Conservation (phyloP, 495 filamentous ascomycete genomes). For the Talaromyces stipitatus region DNA sequence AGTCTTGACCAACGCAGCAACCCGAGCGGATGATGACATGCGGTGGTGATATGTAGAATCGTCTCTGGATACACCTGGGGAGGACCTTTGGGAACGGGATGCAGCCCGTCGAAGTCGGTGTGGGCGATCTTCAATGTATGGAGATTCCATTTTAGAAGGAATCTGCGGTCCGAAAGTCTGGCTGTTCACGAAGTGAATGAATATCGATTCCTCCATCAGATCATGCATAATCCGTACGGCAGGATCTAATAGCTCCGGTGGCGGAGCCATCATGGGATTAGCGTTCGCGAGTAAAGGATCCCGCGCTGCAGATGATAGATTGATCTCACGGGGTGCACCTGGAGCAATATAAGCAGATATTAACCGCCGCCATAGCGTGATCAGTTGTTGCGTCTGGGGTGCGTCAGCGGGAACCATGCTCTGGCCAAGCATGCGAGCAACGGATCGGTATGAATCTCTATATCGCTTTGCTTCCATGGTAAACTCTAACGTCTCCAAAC, state of each 20-base stretch:
- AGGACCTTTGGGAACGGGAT: constrained; percentile 31
- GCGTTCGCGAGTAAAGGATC: constrained; percentile 66
- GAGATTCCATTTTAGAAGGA: constrained; percentile 19
- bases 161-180: constrained; percentile 26
- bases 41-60: constrained; percentile 23
- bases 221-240: constrained; percentile 91
- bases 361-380: constrained; percentile 61
- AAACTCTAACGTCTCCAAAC: constrained; percentile 94
- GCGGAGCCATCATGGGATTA: constrained; percentile 56
- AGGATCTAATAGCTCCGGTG: constrained; percentile 71
- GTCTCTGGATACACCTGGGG: constrained; percentile 29
- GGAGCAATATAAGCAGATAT: constrained; percentile 45
- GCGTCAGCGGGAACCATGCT: constrained; percentile 35
- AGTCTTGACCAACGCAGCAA: constrained; percentile 21
- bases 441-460: constrained; percentile 58
- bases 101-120: constrained; percentile 15
- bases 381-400: constrained; percentile 61
- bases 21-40: constrained; percentile 12
- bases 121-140: constrained; percentile 11
- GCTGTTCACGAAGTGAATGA: constrained; percentile 38
- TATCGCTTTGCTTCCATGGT: constrained; percentile 95
- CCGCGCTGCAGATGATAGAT: constrained; percentile 79
- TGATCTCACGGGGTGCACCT: constrained; percentile 83
- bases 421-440: constrained; percentile 37
- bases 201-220: constrained; percentile 92